Evolutionary conservation across 805 yeast genomes (phyloP).

Genomic region (Saturnispora gosingensis): DNA sequence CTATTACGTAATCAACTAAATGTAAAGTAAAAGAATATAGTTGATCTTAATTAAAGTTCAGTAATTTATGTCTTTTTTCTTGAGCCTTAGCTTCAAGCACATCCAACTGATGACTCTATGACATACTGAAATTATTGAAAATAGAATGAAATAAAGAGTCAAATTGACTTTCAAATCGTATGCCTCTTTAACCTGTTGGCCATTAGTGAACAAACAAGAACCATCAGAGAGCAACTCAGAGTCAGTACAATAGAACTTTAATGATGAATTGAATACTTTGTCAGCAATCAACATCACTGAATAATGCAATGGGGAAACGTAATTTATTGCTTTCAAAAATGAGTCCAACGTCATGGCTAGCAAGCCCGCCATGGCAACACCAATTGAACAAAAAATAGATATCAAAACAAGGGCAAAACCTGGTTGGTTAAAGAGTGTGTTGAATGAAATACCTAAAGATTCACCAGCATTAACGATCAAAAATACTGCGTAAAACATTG

Average conservation of each 20-base stretch:
- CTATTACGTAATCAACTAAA: neutral
- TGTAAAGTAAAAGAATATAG: neutral
- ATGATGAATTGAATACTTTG: constrained; percentile 43
- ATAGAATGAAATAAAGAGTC: constrained; percentile 30
- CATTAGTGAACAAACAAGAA: constrained; percentile 42
- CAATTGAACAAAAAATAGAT: constrained; percentile 56
- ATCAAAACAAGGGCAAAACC: constrained; percentile 76
- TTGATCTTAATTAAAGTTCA: neutral
- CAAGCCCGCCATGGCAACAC: constrained; percentile 77
- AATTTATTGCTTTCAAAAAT: constrained; percentile 63
- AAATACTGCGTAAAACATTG: constrained; percentile 45
- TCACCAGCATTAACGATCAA: constrained; percentile 68
- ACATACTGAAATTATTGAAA: constrained; percentile 32
- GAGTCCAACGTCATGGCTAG: constrained; percentile 69
- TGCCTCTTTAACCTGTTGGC: constrained; percentile 44
- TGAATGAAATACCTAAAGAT: constrained; percentile 73
- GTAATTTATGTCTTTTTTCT: constrained; percentile 14
- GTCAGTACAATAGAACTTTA: constrained; percentile 39
- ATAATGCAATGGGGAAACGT: constrained; percentile 69
- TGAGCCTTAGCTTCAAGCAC: constrained; percentile 19
- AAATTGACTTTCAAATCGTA: constrained; percentile 37
- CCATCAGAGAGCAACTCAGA: constrained; percentile 24
- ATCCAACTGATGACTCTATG: constrained; percentile 33
- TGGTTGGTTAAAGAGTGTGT: constrained; percentile 60
- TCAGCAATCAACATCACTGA: constrained; percentile 55